Conservation (phyloP, 306 rosid genomes). For the Trifolium pratense region DNA sequence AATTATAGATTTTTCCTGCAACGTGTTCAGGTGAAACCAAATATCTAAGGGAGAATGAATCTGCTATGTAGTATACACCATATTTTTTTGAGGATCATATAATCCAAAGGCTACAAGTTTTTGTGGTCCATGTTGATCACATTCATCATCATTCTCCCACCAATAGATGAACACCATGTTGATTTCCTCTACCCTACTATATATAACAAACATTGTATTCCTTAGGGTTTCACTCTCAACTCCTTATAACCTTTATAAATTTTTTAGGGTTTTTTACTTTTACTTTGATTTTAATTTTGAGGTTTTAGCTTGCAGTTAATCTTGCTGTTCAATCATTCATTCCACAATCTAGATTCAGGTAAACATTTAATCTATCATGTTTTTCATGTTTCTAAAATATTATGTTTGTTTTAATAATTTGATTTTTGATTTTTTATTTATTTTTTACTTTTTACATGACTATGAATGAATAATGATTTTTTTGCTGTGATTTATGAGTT, state of each 20-base stretch:
- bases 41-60: slow-evolving; percentile 6
- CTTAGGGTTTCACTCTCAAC: slow-evolving; percentile 11
- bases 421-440: no score
- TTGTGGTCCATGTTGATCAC: slow-evolving; percentile 16
- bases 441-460: not conserved
- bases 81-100: not conserved
- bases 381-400: not conserved
- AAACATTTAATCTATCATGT: not conserved
- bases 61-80: not conserved
- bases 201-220: slow-evolving; percentile 12
- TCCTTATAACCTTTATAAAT: not conserved
- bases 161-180: slow-evolving; percentile 13
- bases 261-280: slow-evolving; percentile 19
- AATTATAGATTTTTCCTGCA: not conserved
- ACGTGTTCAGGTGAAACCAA: not conserved
- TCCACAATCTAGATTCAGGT: slow-evolving; percentile 40
- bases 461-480: slow-evolving; percentile 19
- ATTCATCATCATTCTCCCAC: not conserved
- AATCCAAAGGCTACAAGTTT: slow-evolving; percentile 4
- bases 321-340: slow-evolving; percentile 23
- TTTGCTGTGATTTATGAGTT: slow-evolving; percentile 19
- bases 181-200: slow-evolving; percentile 19
- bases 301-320: slow-evolving; percentile 35
- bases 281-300: not conserved
- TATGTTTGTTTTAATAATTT: slow-evolving; percentile 1